Percentiles rank a stretch among this genome's conserved stretches.
These are phyloP conservation scores for Coniferiporia weirii DNA, from an alignment of 1,284 basidiomycete genomes.

Conservation along the genomic window DNA sequence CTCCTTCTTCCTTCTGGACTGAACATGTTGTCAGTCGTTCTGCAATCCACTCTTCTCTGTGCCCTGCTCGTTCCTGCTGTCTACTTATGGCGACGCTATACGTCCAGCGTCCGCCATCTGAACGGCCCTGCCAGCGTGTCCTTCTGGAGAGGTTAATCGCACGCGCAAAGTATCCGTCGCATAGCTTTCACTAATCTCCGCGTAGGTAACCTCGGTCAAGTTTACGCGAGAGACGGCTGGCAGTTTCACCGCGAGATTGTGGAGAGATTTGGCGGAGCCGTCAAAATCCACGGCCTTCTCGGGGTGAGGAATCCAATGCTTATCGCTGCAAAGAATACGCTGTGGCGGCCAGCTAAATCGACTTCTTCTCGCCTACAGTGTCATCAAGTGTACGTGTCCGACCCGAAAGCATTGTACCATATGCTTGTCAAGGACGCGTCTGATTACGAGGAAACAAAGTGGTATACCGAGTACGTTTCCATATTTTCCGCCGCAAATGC, in stretches of 20 bases:
- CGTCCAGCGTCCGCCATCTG: conserved; percentile 13
- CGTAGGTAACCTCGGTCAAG: conserved; percentile 17
- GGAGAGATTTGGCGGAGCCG: conserved; percentile 18
- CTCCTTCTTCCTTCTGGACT: background rate
- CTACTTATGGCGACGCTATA: conserved; percentile 13
- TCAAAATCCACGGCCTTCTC: conserved; percentile 17
- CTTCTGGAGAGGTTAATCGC: conserved; percentile 12
- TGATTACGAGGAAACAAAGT: conserved; percentile 17
- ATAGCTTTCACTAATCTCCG: background rate
- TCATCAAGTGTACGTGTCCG: conserved; percentile 19
- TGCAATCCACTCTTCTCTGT: conserved; percentile 7
- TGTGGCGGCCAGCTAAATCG: background rate
- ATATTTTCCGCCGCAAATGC: background rate
- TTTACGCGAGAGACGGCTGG: conserved; percentile 18
- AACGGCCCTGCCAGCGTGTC: conserved; percentile 15
- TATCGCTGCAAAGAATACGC: background rate
- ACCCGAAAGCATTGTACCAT: conserved; percentile 18
- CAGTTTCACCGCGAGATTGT: conserved; percentile 16
- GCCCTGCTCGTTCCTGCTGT: conserved; percentile 7
- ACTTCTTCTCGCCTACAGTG: conserved; percentile 1
- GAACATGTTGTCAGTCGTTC: conserved; percentile 9
- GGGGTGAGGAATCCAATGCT: conserved; percentile 10
- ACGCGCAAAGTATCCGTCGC: background rate
- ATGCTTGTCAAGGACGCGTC: conserved; percentile 19
- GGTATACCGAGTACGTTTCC: conserved; percentile 16